phyloP scores from a whole-genome alignment of 2,329 filamentous ascomycete genomes.

The Leptographium radiaticola region DNA sequence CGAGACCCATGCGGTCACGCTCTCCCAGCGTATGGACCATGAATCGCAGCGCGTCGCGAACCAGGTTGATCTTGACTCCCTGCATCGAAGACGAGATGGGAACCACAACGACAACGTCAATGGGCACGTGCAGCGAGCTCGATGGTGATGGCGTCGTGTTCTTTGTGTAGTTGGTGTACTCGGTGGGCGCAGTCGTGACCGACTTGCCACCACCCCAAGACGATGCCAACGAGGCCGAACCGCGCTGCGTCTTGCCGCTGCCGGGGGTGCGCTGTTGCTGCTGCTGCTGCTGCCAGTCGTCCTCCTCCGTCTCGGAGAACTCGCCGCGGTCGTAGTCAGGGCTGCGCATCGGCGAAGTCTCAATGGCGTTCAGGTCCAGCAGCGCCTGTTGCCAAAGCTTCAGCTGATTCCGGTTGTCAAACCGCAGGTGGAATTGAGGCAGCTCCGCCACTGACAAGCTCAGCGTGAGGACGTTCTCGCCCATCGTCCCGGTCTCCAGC shows the following conservation, averaged over 20 bases:
- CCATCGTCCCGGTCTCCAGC: conserved; percentile 51
- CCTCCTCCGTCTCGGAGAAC: conserved; percentile 73
- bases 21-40: conserved; percentile 83
- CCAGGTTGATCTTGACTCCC: conserved; percentile 92
- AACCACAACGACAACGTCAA: conserved; percentile 93
- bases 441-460: conserved; percentile 85
- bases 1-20: conserved; percentile 88
- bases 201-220: conserved; percentile 73
- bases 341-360: conserved; percentile 49
- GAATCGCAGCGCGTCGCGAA: conserved; percentile 84
- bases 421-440: conserved; percentile 86
- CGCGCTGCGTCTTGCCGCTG: conserved; percentile 19
- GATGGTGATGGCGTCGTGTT: conserved; percentile 23
- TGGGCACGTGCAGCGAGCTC: conserved; percentile 66
- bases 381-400: conserved; percentile 86
- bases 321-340: conserved; percentile 70
- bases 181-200: conserved; percentile 75
- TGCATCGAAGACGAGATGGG: conserved; percentile 98
- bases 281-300: conserved; percentile 60
- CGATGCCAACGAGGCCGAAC: conserved; percentile 64
- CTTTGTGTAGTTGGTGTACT: conserved; percentile 66
- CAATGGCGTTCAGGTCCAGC: conserved; percentile 65
- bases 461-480: conserved; percentile 76
- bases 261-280: conserved; percentile 23
- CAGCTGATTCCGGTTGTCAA: conserved; percentile 69